Conservation (phyloP, 2,329 filamentous ascomycete genomes). For the Cryoendolithus antarcticus region DNA sequence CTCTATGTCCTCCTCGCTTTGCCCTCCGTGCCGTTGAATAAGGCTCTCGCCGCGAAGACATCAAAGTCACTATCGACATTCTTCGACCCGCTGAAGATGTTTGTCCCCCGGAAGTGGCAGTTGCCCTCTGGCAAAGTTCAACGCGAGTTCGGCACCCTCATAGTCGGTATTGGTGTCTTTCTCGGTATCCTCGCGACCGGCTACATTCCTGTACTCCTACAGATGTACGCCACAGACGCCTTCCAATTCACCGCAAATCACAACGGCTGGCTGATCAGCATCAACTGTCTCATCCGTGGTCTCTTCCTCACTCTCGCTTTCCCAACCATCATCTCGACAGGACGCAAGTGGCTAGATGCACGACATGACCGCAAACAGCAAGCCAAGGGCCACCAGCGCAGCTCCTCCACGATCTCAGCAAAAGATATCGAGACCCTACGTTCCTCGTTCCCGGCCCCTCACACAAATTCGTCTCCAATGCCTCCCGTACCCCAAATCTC, state of each 20-base stretch:
- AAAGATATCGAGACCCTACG: slow-evolving; percentile 3
- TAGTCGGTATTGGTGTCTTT: slow-evolving; percentile 55
- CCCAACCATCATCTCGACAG: slow-evolving; percentile 30
- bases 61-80: slow-evolving; percentile 38
- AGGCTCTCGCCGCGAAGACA: slow-evolving; percentile 18
- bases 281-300: slow-evolving; percentile 33
- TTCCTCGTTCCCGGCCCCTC: not conserved
- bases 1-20: slow-evolving; percentile 31
- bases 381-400: not conserved
- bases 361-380: not conserved
- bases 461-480: too few relatives aligned
- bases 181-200: slow-evolving; percentile 56
- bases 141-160: slow-evolving; percentile 49
- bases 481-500: not conserved
- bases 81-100: slow-evolving; percentile 51
- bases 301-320: slow-evolving; percentile 34
- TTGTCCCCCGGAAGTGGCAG: slow-evolving; percentile 45
- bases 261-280: slow-evolving; percentile 34
- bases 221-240: slow-evolving; percentile 36
- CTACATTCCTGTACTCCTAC: slow-evolving; percentile 49
- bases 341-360: slow-evolving; percentile 31
- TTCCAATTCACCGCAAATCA: slow-evolving; percentile 33
- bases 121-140: slow-evolving; percentile 38
- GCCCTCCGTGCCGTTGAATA: slow-evolving; percentile 38
- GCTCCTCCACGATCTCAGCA: too few relatives aligned